Conservation (phyloP, 805 yeast species). For the Schwanniomyces occidentalis region DNA sequence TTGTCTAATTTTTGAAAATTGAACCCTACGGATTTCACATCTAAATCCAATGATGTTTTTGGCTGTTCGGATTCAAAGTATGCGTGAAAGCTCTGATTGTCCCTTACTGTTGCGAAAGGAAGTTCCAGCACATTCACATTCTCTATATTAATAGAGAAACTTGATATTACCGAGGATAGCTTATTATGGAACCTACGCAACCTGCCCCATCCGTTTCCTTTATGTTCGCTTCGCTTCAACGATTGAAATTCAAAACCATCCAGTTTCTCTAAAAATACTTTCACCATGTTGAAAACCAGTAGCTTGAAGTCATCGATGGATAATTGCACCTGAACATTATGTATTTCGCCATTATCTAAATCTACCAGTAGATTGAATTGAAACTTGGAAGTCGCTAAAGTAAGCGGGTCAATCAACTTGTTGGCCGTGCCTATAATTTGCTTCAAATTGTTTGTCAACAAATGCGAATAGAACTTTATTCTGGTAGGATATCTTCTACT, state of each 20-base stretch:
- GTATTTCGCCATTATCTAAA: slow-evolving; percentile 17
- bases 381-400: slow-evolving; percentile 12
- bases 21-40: slow-evolving; percentile 23
- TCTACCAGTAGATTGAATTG: slow-evolving; percentile 15
- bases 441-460: slow-evolving; percentile 2
- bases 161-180: slow-evolving; percentile 23
- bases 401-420: slow-evolving; percentile 6
- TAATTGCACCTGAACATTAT: slow-evolving; percentile 17
- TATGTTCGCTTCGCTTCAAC: not conserved
- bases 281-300: slow-evolving; percentile 21
- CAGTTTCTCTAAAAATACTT: slow-evolving; percentile 10
- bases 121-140: slow-evolving; percentile 25
- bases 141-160: slow-evolving; percentile 27
- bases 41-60: slow-evolving; percentile 22
- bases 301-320: slow-evolving; percentile 23
- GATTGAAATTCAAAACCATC: not conserved
- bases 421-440: slow-evolving; percentile 1
- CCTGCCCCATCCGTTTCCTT: slow-evolving; percentile 1
- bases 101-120: slow-evolving; percentile 29
- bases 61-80: slow-evolving; percentile 22
- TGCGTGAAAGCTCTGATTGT: slow-evolving; percentile 19
- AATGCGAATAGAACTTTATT: slow-evolving; percentile 17
- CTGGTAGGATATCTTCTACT: slow-evolving; percentile 15
- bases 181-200: slow-evolving; percentile 15
- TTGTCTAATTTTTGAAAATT: slow-evolving; percentile 21